phyloP scores from a whole-genome alignment of 345 rosid species.

The Erysimum cheiranthoides region DNA sequence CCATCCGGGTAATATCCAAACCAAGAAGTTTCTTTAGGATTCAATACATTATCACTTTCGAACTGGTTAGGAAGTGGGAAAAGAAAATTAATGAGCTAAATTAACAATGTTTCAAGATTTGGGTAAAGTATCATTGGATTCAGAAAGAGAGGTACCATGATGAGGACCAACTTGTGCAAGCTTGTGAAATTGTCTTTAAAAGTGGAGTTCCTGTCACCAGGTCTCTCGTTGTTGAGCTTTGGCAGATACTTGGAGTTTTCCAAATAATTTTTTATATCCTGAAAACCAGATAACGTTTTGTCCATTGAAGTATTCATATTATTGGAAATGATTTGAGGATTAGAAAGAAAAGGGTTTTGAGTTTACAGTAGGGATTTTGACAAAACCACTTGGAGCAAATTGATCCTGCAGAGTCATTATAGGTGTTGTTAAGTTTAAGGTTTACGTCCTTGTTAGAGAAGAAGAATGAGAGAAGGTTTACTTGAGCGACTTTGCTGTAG shows the following conservation, averaged over 20 bases:
- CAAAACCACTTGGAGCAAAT: slow-evolving; percentile 34
- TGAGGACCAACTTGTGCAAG: slow-evolving; percentile 77
- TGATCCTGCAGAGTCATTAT: slow-evolving; percentile 38
- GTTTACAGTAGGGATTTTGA: slow-evolving; percentile 34
- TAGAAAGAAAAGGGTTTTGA: slow-evolving; percentile 8
- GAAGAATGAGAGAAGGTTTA: slow-evolving; percentile 37
- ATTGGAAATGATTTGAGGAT: background rate
- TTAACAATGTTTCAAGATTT: background rate
- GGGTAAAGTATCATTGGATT: slow-evolving; percentile 17
- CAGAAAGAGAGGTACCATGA: slow-evolving; percentile 58
- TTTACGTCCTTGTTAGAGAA: slow-evolving; percentile 12
- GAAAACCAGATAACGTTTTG: background rate
- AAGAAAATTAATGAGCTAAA: background rate
- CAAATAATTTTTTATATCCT: slow-evolving; percentile 26
- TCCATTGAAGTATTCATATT: background rate
- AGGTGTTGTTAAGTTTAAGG: slow-evolving; percentile 1
- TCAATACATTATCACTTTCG: slow-evolving; percentile 62
- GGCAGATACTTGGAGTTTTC: slow-evolving; percentile 80
- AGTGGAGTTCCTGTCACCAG: slow-evolving; percentile 62
- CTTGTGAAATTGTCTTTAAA: slow-evolving; percentile 71
- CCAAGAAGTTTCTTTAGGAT: slow-evolving; percentile 86
- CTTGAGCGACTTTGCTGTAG: slow-evolving; percentile 31
- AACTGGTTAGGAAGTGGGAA: slow-evolving; percentile 52
- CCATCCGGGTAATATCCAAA: slow-evolving; percentile 89
- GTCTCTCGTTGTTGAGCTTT: slow-evolving; percentile 81